These are phyloP conservation scores for Fistulifera solaris DNA, from an alignment of 108 stramenopile species.

Conservation along the genomic window DNA sequence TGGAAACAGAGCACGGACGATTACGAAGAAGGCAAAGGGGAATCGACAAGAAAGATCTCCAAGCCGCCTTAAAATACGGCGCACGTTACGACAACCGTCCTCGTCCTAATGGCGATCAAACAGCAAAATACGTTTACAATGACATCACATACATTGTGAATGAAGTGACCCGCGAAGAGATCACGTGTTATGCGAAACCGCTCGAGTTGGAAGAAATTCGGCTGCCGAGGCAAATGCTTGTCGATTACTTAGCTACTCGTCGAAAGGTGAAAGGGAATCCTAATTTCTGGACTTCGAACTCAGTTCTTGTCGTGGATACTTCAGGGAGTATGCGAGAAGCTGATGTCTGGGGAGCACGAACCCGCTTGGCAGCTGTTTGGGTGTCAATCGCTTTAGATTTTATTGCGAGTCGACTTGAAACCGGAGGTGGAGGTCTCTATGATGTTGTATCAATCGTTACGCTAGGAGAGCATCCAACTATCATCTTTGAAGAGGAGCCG, in stretches of 20 bases:
- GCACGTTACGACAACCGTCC: slow-evolving; percentile 7
- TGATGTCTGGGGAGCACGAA: slow-evolving; percentile 30
- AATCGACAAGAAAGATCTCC: slow-evolving; percentile 29
- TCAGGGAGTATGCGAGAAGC: slow-evolving; percentile 28
- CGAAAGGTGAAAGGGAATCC: background rate
- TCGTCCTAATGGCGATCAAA: slow-evolving; percentile 15
- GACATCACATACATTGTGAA: slow-evolving; percentile 39
- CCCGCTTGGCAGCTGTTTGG: slow-evolving; percentile 30
- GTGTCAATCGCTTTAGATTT: slow-evolving; percentile 32
- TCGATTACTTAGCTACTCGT: background rate
- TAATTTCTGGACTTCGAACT: background rate
- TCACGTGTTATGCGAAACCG: slow-evolving; percentile 1
- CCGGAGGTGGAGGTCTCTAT: slow-evolving; percentile 2
- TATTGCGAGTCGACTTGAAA: slow-evolving; percentile 12
- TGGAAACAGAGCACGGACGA: slow-evolving; percentile 21
- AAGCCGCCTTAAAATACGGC: slow-evolving; percentile 34
- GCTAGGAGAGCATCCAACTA: slow-evolving; percentile 20
- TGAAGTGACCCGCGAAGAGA: background rate
- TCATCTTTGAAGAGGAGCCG: slow-evolving; percentile 16
- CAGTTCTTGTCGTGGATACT: slow-evolving; percentile 17
- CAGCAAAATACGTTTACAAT: slow-evolving; percentile 27
- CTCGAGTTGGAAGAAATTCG: background rate
- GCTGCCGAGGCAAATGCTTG: background rate
- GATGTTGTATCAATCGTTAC: slow-evolving; percentile 35
- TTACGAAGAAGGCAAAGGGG: slow-evolving; percentile 23